Percentiles rank a stretch among this genome's conserved stretches.
Conservation (phyloP, 768 basidiomycete species). For the Pleurotus eryngii region DNA sequence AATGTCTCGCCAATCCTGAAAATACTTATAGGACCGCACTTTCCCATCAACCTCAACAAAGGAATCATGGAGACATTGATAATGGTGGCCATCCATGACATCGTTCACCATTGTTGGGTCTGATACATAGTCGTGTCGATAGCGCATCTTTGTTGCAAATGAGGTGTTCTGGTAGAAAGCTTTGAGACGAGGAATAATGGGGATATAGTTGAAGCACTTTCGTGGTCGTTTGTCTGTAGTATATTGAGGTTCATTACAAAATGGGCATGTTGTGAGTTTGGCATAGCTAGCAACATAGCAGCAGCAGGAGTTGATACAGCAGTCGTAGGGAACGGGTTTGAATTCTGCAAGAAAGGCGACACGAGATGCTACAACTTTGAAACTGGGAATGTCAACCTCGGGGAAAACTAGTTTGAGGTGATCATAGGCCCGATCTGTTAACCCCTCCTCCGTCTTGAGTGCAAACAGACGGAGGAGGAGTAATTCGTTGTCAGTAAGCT, state of each 20-base stretch:
- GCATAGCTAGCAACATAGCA: conserved; percentile 31
- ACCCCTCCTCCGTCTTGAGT: conserved; percentile 23
- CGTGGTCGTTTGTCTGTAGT: conserved; percentile 17
- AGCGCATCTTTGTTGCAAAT: conserved; percentile 22
- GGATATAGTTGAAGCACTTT: conserved; percentile 32
- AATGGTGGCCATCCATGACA: conserved; percentile 30
- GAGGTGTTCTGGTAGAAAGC: conserved; percentile 17
- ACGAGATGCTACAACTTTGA: conserved; percentile 17
- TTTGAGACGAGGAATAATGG: conserved; percentile 33
- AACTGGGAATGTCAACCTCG: conserved; percentile 8
- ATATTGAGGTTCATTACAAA: conserved; percentile 29
- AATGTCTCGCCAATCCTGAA: conserved; percentile 31
- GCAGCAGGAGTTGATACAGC: conserved; percentile 40
- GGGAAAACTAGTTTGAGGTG: conserved; percentile 23
- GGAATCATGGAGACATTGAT: conserved; percentile 17
- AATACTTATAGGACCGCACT: conserved; percentile 21
- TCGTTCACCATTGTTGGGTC: conserved; percentile 21
- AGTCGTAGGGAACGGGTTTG: conserved; percentile 29
- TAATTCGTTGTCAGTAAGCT: conserved; percentile 21
- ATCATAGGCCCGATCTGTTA: conserved; percentile 22
- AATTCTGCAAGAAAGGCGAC: conserved; percentile 29
- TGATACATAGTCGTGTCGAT: conserved; percentile 19
- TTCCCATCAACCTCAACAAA: conserved; percentile 23
- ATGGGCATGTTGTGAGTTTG: conserved; percentile 27
- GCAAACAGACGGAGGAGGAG: conserved; percentile 24